Evolutionary conservation across 2,329 filamentous ascomycete species (phyloP), one percentile per base, ranked within the genome.

Genomic region (Herpotrichia juniperi): DNA sequence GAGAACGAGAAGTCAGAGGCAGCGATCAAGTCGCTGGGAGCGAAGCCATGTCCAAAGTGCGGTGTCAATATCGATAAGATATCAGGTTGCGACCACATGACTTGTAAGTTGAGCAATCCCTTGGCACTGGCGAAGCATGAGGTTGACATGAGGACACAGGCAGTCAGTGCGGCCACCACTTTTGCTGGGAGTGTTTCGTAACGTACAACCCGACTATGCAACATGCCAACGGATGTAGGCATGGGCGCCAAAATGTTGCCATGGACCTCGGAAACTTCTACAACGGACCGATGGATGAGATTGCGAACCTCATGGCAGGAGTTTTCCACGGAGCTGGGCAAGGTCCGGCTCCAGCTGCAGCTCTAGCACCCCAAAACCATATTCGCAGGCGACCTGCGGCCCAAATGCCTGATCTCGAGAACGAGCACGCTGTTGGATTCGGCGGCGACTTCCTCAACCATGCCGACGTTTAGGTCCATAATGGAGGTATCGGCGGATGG

Each of bases 11-110:
- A 55, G 31, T 62, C 63, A 0, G 43, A 53, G 22, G 24, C 50
- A 4, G 28, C 50, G 2, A 58, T 69, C 40, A 58, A 61, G 46
- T 28, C 32, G 1, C 55, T 70, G 22, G 64, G 66, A 26, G 62
- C 62, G 8, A 69, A 67, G 47, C 53, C 54, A 2, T 70, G 66
- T 42, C 67, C 66, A 0, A 50, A 53, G 2, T 69, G 67, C 39
- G 57, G 62, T 17, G 26, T 63, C 21, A 62, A 61, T 8, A 66
- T 70, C 24, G 19, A 64, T 46, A 69, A 69, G 56, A n/a, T 50
- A 1, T 57, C 59, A 2, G 66, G 66, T 9, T 69, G 65, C 43
- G 57, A 64, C 19, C 63, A 67, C 24, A 66, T 68, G 53, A 51
- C 30, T 0, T 69, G 67, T 64, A 58, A 51, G 59, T 58, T 19